Percentiles rank a stretch among this genome's conserved stretches.
Evolutionary conservation across 169 alveolate genomes (phyloP).

Genomic region (Plasmodium fragile): DNA sequence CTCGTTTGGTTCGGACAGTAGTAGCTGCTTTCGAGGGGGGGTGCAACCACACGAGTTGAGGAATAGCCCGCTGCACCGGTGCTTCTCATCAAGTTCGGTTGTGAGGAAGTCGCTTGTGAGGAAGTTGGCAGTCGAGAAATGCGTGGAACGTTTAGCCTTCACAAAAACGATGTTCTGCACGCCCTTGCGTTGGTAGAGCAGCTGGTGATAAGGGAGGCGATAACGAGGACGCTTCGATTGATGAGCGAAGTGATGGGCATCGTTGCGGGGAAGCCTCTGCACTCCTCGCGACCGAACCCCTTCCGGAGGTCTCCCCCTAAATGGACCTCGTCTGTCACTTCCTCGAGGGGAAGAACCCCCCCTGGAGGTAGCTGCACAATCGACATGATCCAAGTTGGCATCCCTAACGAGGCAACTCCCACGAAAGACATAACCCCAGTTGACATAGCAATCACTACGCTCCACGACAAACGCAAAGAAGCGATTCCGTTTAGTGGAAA

Average conservation of each 20-base stretch:
- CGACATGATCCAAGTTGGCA: not conserved
- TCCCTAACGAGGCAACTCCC: conserved; percentile 16
- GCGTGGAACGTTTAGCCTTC: not conserved
- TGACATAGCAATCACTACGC: conserved; percentile 13
- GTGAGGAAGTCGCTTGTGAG: not conserved
- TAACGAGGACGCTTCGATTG: not conserved
- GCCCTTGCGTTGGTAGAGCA: conserved; percentile 15
- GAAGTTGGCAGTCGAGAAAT: not conserved
- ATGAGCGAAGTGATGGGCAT: not conserved
- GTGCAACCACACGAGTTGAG: not conserved
- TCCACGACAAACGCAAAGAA: conserved; percentile 43
- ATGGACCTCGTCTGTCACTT: not conserved
- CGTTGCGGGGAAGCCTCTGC: not conserved
- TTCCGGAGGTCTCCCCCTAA: not conserved
- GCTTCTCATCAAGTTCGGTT: conserved; percentile 26
- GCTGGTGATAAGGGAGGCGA: not conserved
- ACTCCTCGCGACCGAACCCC: not conserved
- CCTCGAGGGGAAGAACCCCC: not conserved
- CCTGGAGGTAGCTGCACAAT: not conserved
- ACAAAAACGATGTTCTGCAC: conserved; percentile 27
- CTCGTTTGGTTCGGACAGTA: conserved; percentile 17
- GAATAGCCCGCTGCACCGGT: conserved; percentile 22
- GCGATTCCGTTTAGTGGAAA: conserved; percentile 9
- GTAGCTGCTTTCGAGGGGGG: not conserved
- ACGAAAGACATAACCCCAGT: conserved; percentile 16